These are phyloP conservation scores for Cryphonectria carpinicola DNA, from an alignment of 2,329 filamentous ascomycete genomes.

Conservation along the genomic window DNA sequence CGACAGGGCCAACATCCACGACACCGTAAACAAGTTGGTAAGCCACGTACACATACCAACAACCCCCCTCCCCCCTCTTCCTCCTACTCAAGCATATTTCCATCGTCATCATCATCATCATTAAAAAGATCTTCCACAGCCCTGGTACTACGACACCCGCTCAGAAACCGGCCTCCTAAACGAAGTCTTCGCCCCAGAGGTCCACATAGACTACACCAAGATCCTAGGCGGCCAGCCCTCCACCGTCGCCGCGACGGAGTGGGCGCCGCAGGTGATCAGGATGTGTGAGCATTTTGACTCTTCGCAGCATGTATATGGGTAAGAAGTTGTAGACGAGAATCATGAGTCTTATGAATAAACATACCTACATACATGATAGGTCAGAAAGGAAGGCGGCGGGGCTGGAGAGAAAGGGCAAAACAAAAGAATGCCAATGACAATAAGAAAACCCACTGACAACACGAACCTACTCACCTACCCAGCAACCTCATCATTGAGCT, in stretches of 20 bases:
- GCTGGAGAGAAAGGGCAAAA: too few relatives aligned
- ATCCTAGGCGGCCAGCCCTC: slow-evolving; percentile 36
- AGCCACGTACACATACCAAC: not conserved
- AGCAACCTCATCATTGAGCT: slow-evolving; percentile 34
- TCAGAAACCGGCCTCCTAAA: slow-evolving; percentile 31
- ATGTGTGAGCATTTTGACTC: slow-evolving; percentile 32
- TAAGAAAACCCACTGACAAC: not conserved
- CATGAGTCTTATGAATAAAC: too few relatives aligned
- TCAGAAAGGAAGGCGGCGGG: too few relatives aligned
- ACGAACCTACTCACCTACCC: not conserved
- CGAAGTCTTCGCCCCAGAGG: slow-evolving; percentile 36
- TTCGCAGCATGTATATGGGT: slow-evolving; percentile 35
- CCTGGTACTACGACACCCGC: slow-evolving; percentile 35
- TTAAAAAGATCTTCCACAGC: slow-evolving; percentile 25
- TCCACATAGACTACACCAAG: slow-evolving; percentile 38
- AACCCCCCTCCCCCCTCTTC: too few relatives aligned
- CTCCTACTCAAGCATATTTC: not conserved
- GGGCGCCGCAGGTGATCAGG: slow-evolving; percentile 29
- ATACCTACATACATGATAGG: too few relatives aligned
- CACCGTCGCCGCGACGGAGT: slow-evolving; percentile 31
- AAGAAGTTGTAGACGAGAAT: not conserved
- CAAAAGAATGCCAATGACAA: too few relatives aligned
- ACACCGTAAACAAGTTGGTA: slow-evolving; percentile 37
- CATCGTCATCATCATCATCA: too few relatives aligned
- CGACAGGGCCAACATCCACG: slow-evolving; percentile 39